Evolutionary conservation across 2,329 filamentous ascomycete species (phyloP).

Genomic region (Penicillium thymicola): DNA sequence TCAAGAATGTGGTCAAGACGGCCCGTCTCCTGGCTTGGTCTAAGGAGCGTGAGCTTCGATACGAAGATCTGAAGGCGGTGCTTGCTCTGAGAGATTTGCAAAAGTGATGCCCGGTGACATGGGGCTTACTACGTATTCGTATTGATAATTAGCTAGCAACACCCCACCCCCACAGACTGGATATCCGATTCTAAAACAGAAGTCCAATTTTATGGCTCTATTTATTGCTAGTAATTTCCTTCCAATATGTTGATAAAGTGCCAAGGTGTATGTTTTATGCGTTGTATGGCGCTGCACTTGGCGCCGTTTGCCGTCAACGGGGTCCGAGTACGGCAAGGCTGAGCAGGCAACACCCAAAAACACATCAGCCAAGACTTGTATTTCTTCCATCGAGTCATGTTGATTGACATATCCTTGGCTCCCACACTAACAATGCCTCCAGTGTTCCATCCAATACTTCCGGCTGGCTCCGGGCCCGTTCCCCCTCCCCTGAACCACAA

Average conservation of each 20-base stretch:
- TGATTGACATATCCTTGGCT: background rate
- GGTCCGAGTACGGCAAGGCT: background rate
- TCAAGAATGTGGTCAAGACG: constrained; percentile 47
- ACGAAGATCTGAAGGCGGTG: constrained; percentile 21
- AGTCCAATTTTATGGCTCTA: background rate
- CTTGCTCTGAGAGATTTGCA: constrained; percentile 3
- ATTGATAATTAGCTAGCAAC: background rate
- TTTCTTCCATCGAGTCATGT: background rate
- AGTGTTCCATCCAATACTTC: background rate
- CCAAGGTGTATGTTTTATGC: background rate
- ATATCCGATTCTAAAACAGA: background rate
- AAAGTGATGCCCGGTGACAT: background rate
- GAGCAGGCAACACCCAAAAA: background rate
- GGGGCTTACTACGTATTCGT: background rate
- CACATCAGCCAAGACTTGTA: background rate
- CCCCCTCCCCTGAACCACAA: background rate
- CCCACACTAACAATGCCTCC: background rate
- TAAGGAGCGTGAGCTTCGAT: constrained; percentile 16
- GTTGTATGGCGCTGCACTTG: background rate
- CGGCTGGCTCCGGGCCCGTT: background rate
- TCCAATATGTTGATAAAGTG: background rate
- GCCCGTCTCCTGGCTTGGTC: constrained; percentile 39
- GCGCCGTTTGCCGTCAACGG: background rate
- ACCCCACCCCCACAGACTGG: background rate
- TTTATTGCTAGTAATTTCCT: background rate